phyloP scores from a whole-genome alignment of 1,284 basidiomycete genomes.

The Wallemia mellicola region DNA sequence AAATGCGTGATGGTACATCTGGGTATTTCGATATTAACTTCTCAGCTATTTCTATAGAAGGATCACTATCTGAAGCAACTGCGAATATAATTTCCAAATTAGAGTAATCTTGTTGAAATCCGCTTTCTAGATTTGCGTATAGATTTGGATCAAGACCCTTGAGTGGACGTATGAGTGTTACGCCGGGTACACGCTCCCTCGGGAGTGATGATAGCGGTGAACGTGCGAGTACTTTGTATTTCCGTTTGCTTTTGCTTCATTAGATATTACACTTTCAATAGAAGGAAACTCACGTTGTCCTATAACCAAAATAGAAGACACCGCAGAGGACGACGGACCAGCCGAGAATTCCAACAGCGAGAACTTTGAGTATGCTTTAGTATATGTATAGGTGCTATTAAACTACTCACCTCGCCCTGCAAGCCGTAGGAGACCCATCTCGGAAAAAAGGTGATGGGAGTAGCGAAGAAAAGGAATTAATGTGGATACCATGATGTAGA shows the following conservation, averaged over 20 bases:
- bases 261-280: conserved; percentile 4
- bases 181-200: conserved; percentile 35
- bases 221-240: conserved; percentile 32
- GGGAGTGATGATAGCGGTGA: conserved; percentile 29
- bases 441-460: no score
- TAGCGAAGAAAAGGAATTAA: no score
- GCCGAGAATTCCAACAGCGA: conserved; percentile 24
- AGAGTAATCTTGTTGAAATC: conserved; percentile 60
- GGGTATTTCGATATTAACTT: conserved; percentile 48
- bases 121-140: conserved; percentile 71
- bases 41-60: conserved; percentile 43
- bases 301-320: conserved; percentile 43
- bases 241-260: conserved; percentile 23
- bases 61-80: conserved; percentile 49
- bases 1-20: conserved; percentile 31
- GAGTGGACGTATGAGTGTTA: conserved; percentile 65
- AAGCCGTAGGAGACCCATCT: not conserved
- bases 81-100: conserved; percentile 66
- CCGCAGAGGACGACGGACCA: conserved; percentile 49
- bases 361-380: not conserved
- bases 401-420: not conserved
- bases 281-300: conserved; percentile 33
- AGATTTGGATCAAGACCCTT: conserved; percentile 77
- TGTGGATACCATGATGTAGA: no score
- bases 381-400: not conserved